A percentile compares a stretch with the other conserved stretches of the same genome.
Conservation (phyloP, 83 land plant species). For the Picea mariana region DNA sequence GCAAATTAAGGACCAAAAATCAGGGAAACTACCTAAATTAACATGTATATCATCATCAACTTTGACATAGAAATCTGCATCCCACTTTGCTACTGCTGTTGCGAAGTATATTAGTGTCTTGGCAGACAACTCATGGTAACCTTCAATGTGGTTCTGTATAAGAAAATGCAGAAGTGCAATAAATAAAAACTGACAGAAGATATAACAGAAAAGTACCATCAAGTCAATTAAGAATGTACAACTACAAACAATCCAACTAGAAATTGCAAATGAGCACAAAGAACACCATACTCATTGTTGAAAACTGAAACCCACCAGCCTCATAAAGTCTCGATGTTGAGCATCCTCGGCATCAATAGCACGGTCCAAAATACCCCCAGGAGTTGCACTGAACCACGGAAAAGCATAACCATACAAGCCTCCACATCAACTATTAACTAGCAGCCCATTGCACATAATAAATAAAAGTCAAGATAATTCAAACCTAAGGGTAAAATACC, state of each 20-base stretch:
- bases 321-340: constrained; percentile 61
- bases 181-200: not conserved
- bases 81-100: constrained; percentile 60
- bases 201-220: not conserved
- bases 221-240: not conserved
- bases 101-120: constrained; percentile 64
- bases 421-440: not conserved
- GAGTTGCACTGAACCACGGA: constrained; percentile 44
- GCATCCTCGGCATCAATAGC: constrained; percentile 71
- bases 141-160: constrained; percentile 61
- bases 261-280: not conserved
- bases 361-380: constrained; percentile 69
- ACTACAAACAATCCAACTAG: not conserved
- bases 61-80: constrained; percentile 69
- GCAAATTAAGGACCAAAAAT: constrained; percentile 6
- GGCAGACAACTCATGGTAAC: constrained; percentile 59
- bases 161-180: not conserved
- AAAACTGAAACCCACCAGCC: constrained; percentile 23
- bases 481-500: constrained; percentile 32
- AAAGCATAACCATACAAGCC: constrained; percentile 1
- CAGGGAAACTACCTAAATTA: constrained; percentile 46
- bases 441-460: not conserved
- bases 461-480: not conserved
- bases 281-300: not conserved
- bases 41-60: constrained; percentile 78